These are phyloP conservation scores for Fusarium euwallaceae DNA, from an alignment of 2,329 filamentous ascomycete species.

Conservation along the genomic window DNA sequence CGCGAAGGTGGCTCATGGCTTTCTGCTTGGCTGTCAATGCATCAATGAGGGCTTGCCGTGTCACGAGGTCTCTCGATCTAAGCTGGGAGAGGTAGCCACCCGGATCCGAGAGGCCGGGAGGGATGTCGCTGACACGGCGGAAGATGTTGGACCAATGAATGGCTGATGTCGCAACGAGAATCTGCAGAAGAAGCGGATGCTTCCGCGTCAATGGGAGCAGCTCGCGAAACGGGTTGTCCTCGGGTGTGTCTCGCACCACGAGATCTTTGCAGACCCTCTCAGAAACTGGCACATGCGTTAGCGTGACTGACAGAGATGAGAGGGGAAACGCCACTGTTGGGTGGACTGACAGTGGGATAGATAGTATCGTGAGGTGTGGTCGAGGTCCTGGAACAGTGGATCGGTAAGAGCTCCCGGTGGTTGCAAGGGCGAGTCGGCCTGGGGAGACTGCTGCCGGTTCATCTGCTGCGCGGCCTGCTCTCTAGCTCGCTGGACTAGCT, in stretches of 20 bases:
- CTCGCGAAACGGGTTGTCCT: conserved; percentile 63
- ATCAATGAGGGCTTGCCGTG: conserved; percentile 59
- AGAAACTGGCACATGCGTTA: conserved; percentile 55
- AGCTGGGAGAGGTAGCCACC: conserved; percentile 54
- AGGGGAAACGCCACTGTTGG: conserved; percentile 21
- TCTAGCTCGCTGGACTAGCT: conserved; percentile 31
- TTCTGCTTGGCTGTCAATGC: conserved; percentile 62
- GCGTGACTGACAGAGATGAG: conserved; percentile 29
- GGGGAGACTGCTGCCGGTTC: conserved; percentile 16
- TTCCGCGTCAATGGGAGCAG: conserved; percentile 61
- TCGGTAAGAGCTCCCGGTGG: conserved; percentile 59
- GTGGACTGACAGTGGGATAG: conserved; percentile 61
- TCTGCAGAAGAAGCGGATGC: conserved; percentile 62
- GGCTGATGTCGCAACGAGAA: conserved; percentile 63
- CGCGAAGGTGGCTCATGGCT: conserved; percentile 59
- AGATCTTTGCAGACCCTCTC: conserved; percentile 67
- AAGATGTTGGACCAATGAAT: conserved; percentile 63
- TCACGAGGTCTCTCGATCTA: conserved; percentile 55
- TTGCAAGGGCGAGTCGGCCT: conserved; percentile 36
- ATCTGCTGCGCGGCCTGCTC: conserved; percentile 32
- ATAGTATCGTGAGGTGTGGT: conserved; percentile 60
- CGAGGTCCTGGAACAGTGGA: conserved; percentile 68
- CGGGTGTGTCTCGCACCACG: conserved; percentile 61
- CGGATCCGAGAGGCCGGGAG: conserved; percentile 50
- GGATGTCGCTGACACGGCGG: conserved; percentile 51